These are phyloP conservation scores for Trichosanthes truncata DNA, from an alignment of 306 rosid genomes.

Conservation along the genomic window DNA sequence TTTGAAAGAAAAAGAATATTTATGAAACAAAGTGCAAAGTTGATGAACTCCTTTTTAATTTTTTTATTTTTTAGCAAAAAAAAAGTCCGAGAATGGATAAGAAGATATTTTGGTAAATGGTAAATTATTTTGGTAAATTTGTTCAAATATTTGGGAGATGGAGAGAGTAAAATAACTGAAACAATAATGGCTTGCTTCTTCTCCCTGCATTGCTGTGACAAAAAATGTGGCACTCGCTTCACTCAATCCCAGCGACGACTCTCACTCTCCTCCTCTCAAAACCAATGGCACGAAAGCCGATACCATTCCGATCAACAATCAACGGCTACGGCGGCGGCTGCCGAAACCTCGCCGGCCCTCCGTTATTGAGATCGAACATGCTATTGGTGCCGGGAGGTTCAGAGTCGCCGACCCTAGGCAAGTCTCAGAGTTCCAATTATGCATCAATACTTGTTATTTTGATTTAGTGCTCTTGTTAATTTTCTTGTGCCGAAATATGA, in stretches of 20 bases:
- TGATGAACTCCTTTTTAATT: no score
- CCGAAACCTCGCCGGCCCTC: conserved; percentile 33
- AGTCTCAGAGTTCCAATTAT: not conserved
- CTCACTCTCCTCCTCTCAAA: no score
- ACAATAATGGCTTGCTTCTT: not conserved
- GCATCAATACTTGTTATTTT: not conserved
- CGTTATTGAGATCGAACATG: conserved; percentile 53
- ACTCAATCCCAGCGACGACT: not conserved
- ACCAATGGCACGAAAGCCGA: not conserved
- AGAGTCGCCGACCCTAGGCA: conserved; percentile 46
- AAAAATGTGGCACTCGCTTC: conserved; percentile 4
- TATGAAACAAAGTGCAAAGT: no score
- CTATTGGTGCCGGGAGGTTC: conserved; percentile 76
- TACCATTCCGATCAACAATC: not conserved
- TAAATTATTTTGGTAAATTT: not conserved
- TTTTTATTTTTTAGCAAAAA: no score
- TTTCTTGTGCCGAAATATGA: not conserved
- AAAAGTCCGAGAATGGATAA: no score
- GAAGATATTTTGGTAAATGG: no score
- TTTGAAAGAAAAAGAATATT: no score
- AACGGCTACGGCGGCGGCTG: not conserved
- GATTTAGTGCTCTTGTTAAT: no score
- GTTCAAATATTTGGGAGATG: not conserved
- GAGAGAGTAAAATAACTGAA: no score
- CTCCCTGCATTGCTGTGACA: not conserved